These are phyloP conservation scores for Cercospora citrullina DNA, from an alignment of 2,329 filamentous ascomycete species.

Conservation along the genomic window DNA sequence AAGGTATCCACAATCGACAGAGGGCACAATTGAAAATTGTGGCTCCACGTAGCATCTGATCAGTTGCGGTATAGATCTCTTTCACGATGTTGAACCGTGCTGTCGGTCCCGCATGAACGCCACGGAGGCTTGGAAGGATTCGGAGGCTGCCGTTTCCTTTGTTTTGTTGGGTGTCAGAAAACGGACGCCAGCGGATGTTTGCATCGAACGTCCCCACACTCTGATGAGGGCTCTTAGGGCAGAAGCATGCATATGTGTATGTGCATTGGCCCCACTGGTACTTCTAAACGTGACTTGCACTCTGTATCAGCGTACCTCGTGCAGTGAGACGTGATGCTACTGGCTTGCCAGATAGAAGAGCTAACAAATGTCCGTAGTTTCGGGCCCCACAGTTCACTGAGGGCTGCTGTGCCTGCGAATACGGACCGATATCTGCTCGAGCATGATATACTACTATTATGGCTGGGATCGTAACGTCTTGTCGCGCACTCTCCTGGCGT, in stretches of 20 bases:
- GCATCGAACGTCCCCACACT: not conserved
- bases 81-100: not conserved
- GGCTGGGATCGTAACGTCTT: not conserved
- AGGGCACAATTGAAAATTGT: not conserved
- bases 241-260: not conserved
- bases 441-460: not conserved
- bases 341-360: not conserved
- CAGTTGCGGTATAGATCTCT: not conserved
- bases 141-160: not conserved
- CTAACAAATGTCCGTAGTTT: not conserved
- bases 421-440: not conserved
- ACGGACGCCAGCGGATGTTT: not conserved
- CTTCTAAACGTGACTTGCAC: not conserved
- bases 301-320: not conserved
- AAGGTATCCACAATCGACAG: not conserved
- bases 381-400: not conserved
- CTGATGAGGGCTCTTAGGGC: not conserved
- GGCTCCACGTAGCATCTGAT: not conserved
- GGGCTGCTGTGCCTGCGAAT: not conserved
- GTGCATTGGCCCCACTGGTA: not conserved
- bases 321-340: not conserved
- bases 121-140: not conserved
- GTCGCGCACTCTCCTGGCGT: not conserved
- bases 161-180: not conserved
- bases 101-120: not conserved